Evolutionary conservation across 2,329 filamentous ascomycete species (phyloP).

Genomic region (Coniochaeta ligniaria): DNA sequence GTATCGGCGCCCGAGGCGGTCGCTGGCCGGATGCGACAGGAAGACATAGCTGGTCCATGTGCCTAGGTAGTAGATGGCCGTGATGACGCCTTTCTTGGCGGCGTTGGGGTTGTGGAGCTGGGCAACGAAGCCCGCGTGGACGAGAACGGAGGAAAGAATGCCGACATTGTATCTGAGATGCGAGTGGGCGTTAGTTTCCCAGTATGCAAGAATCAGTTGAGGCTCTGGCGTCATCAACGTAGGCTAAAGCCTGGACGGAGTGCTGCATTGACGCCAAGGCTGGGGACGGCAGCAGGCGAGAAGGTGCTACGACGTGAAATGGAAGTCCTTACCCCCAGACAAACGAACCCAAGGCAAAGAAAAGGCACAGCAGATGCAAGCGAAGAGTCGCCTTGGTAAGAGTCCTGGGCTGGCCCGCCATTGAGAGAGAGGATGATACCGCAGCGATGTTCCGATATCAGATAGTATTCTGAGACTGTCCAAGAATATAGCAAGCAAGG

Average conservation of each 20-base stretch:
- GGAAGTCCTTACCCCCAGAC: constrained; percentile 41
- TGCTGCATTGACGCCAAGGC: background rate
- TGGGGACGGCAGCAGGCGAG: background rate
- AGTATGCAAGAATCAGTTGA: background rate
- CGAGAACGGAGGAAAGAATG: constrained; percentile 47
- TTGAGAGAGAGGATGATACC: background rate
- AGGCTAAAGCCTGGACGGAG: background rate
- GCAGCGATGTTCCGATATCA: background rate
- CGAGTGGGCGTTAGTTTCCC: background rate
- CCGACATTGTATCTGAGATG: constrained; percentile 46
- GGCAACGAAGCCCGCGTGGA: constrained; percentile 45
- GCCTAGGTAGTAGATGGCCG: constrained; percentile 50
- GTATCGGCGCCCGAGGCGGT: constrained; percentile 42
- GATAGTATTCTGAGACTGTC: background rate
- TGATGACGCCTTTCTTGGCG: constrained; percentile 42
- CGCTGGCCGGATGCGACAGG: constrained; percentile 42
- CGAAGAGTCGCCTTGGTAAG: constrained; percentile 29
- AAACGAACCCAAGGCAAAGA: constrained; percentile 48
- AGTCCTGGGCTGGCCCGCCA: background rate
- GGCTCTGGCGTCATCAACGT: background rate
- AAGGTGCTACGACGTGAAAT: background rate
- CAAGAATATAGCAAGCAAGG: background rate
- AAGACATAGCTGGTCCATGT: constrained; percentile 49
- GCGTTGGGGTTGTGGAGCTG: constrained; percentile 36
- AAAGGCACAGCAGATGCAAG: constrained; percentile 39